Conservation (phyloP, 495 filamentous ascomycete genomes). For the Aspergillus taichungensis region DNA sequence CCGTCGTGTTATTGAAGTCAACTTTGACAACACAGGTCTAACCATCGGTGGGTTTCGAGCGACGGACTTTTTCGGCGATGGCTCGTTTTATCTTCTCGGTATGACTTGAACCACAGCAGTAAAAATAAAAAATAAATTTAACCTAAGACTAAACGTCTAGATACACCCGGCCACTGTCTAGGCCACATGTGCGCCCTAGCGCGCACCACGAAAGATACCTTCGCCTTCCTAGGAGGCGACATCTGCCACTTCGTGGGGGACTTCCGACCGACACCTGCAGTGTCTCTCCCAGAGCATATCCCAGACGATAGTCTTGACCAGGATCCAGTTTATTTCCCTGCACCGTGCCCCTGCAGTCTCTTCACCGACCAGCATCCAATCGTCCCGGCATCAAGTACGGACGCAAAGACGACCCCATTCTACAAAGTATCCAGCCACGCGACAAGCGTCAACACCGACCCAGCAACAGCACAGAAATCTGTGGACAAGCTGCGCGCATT, state of each 20-base stretch:
- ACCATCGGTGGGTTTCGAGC: slow-evolving; percentile 20
- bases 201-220: slow-evolving; percentile 24
- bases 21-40: slow-evolving; percentile 3
- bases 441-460: slow-evolving; percentile 15
- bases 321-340: not conserved
- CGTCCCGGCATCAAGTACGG: not conserved
- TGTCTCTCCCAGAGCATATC: slow-evolving; percentile 9
- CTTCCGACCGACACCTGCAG: slow-evolving; percentile 34
- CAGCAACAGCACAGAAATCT: slow-evolving; percentile 9
- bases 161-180: slow-evolving; percentile 32
- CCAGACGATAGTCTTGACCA: not conserved
- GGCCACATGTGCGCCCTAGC: slow-evolving; percentile 33
- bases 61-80: slow-evolving; percentile 42
- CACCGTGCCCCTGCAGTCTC: slow-evolving; percentile 20
- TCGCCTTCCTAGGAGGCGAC: slow-evolving; percentile 45
- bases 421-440: slow-evolving; percentile 12
- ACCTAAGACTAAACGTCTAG: not conserved
- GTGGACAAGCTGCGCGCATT: slow-evolving; percentile 13
- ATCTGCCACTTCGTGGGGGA: slow-evolving; percentile 44
- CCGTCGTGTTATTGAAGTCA: slow-evolving; percentile 4
- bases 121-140: too few species aligned
- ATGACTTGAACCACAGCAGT: not conserved
- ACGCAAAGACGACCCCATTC: slow-evolving; percentile 11
- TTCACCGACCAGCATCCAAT: slow-evolving; percentile 13
- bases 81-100: slow-evolving; percentile 36